Evolutionary conservation across 179 eudicot genomes (phyloP).

Genomic region (Silene noctiflora): DNA sequence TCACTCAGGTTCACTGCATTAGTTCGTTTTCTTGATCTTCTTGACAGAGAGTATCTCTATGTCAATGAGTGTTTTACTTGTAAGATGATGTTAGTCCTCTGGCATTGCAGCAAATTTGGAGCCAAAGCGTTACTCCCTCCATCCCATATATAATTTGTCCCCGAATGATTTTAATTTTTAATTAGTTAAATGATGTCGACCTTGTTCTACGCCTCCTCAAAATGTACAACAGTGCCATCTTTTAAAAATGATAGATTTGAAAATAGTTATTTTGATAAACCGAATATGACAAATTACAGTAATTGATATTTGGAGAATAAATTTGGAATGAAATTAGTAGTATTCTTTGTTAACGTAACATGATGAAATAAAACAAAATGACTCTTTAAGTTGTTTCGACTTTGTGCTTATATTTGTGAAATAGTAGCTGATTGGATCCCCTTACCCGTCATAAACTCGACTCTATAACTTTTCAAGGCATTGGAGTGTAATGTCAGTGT

Average conservation of each 20-base stretch:
- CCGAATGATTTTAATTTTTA: too few relatives aligned
- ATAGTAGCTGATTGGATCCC: too few relatives aligned
- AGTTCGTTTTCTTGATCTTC: background rate
- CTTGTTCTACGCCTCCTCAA: background rate
- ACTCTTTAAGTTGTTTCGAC: background rate
- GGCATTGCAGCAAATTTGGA: too few relatives aligned
- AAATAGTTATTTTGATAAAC: too few relatives aligned
- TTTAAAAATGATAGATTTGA: background rate
- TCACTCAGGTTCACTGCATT: too few relatives aligned
- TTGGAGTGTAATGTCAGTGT: constrained; percentile 51
- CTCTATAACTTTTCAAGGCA: constrained; percentile 38
- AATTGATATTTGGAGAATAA: background rate
- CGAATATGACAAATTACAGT: too few relatives aligned
- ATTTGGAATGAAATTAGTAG: background rate
- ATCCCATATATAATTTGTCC: too few relatives aligned
- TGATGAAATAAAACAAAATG: background rate
- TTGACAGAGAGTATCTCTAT: background rate
- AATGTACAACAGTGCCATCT: too few relatives aligned
- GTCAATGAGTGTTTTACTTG: too few relatives aligned
- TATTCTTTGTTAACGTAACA: background rate
- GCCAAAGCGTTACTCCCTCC: too few relatives aligned
- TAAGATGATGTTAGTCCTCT: too few relatives aligned
- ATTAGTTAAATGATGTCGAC: too few relatives aligned
- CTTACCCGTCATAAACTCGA: background rate
- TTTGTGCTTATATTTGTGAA: background rate